phyloP scores from a whole-genome alignment of 2,329 filamentous ascomycete genomes.

The Zymoseptoria pseudotritici region DNA sequence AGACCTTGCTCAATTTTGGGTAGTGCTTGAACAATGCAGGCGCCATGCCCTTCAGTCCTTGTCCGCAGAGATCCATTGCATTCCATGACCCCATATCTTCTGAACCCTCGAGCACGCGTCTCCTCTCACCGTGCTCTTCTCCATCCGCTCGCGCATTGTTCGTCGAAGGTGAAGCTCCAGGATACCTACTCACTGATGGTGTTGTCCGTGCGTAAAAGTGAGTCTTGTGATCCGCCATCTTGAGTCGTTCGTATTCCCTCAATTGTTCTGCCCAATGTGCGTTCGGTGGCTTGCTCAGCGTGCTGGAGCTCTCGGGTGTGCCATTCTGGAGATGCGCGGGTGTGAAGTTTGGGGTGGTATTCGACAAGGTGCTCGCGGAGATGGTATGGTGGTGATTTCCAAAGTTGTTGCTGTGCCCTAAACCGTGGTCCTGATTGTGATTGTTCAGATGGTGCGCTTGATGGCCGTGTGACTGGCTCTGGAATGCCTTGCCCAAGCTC shows the following conservation, averaged over 20 bases:
- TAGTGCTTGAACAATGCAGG: conserved; percentile 72
- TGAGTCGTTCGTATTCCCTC: conserved; percentile 37
- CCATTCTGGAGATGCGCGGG: conserved; percentile 54
- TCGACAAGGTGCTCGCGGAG: conserved; percentile 55
- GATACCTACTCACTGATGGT: conserved; percentile 22
- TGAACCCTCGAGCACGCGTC: conserved; percentile 49
- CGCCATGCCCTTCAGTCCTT: conserved; percentile 78
- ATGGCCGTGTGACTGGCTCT: conserved; percentile 49
- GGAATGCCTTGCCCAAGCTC: conserved; percentile 64
- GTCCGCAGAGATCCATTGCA: conserved; percentile 91
- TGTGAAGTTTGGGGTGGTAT: conserved; percentile 56
- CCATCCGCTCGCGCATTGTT: conserved; percentile 45
- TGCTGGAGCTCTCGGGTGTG: conserved; percentile 46
- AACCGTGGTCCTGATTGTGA: conserved; percentile 40
- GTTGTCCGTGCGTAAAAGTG: conserved; percentile 70
- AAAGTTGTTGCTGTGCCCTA: conserved; percentile 51
- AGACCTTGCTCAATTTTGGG: conserved; percentile 81
- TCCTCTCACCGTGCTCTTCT: conserved; percentile 53
- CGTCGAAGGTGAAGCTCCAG: conserved; percentile 15
- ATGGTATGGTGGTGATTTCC: conserved; percentile 56
- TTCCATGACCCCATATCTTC: conserved; percentile 66
- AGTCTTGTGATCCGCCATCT: conserved; percentile 33
- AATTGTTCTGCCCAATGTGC: conserved; percentile 86
- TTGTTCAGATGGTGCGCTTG: conserved; percentile 33
- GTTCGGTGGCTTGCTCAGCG: conserved; percentile 49